Evolutionary conservation across 768 basidiomycete genomes (phyloP), one percentile per base, ranked within the genome.

Genomic region (Trichaptum fuscoviolaceum): DNA sequence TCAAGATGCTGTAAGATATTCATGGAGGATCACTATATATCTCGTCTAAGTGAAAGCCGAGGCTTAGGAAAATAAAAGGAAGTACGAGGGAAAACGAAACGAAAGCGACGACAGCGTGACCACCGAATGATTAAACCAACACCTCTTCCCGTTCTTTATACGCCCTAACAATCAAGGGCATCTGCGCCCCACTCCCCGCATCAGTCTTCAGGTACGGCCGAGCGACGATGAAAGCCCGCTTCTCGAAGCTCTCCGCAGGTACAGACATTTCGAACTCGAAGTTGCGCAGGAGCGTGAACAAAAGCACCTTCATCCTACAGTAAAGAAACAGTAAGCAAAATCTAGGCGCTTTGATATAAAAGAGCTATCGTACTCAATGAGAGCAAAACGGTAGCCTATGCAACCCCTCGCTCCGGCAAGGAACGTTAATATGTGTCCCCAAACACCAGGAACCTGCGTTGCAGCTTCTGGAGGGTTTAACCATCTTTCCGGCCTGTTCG

Each of bases 211-310:
- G 52, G 20, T 83, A 67, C 7, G 85, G 85, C 9, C 82, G 75
- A 66, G 80, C 78, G 4, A 84, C 81, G 35, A 86, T 69, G 0
- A 64, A 64, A 1, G 63, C 20, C 58, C 57, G 70, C 18, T 64
- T 71, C 1, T 64, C 68, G 34, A 87, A 75, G 25, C 85, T 80
- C 9, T 73, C 72, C 0, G 73, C 75, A 0, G 84, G 80, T 5
- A 86, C 84, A 0, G 84, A 84, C 12, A 86, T 79, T 59, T 83
- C 79, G 60, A 84, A 86, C 65, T 81, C 78, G 61, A 86, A 84
- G 0, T 80, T 75, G 1, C 85, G 82, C 7, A 87, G 65, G 5
- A 87, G 79, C 0, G 79, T 78, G 67, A 85, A 87, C 0, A 87
- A 66, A 1, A 85, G 67, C 5, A 76, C 79, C 67, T 82, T 82